Percentiles rank a stretch among this genome's conserved stretches.
phyloP scores from a whole-genome alignment of 495 filamentous ascomycete genomes.

The Annulohypoxylon maeteangense region DNA sequence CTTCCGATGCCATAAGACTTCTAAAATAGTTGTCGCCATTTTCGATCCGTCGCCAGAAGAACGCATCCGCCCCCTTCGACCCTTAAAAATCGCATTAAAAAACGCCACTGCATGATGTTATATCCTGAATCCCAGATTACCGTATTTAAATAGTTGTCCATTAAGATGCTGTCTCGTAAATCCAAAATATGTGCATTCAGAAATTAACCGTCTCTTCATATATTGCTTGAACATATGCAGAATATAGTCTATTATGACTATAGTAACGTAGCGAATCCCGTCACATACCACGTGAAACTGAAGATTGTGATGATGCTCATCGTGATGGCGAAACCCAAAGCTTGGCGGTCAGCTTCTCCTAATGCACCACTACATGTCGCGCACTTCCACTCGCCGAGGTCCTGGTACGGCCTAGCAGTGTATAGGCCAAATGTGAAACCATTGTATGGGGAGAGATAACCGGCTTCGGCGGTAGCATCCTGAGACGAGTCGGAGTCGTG shows the following conservation, averaged over 20 bases:
- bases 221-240: background rate
- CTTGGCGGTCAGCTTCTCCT: slow-evolving; percentile 70
- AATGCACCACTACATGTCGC: slow-evolving; percentile 79
- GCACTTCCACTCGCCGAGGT: slow-evolving; percentile 68
- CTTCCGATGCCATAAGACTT: slow-evolving; percentile 31
- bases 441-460: slow-evolving; percentile 74
- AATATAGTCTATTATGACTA: slow-evolving; percentile 40
- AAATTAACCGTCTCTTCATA: slow-evolving; percentile 20
- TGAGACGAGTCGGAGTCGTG: slow-evolving; percentile 75
- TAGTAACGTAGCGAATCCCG: slow-evolving; percentile 68
- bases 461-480: slow-evolving; percentile 71
- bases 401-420: slow-evolving; percentile 69
- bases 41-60: slow-evolving; percentile 37
- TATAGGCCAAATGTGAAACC: slow-evolving; percentile 87
- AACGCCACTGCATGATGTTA: slow-evolving; percentile 41
- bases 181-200: slow-evolving; percentile 38
- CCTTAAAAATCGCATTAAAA: slow-evolving; percentile 20
- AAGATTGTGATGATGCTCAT: slow-evolving; percentile 81
- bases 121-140: slow-evolving; percentile 34
- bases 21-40: slow-evolving; percentile 38
- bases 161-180: slow-evolving; percentile 31
- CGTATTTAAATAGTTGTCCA: slow-evolving; percentile 24
- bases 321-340: slow-evolving; percentile 75
- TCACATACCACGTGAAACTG: slow-evolving; percentile 91
- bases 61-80: background rate